phyloP scores from a whole-genome alignment of 2,329 filamentous ascomycete species.

The Botryotinia calthae region DNA sequence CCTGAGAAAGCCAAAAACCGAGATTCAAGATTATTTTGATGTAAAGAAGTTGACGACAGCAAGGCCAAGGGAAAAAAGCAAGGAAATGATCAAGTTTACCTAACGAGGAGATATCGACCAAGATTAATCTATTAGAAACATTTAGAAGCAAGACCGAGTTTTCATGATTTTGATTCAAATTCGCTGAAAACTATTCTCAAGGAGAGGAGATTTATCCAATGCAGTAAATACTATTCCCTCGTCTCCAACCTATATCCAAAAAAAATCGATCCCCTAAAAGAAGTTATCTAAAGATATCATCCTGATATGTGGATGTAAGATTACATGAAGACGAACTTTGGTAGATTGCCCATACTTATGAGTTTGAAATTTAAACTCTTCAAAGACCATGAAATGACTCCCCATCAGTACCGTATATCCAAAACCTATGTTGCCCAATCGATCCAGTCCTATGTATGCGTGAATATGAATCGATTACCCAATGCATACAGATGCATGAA shows the following conservation, averaged over 20 bases:
- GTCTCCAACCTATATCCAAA: not conserved
- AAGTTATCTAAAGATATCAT: not conserved
- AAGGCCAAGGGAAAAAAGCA: not conserved
- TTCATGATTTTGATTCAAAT: not conserved
- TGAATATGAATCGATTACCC: not conserved
- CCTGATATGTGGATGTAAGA: not conserved
- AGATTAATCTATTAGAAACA: not conserved
- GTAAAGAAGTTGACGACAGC: not conserved
- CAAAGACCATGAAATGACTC: not conserved
- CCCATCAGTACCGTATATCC: not conserved
- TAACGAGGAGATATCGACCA: not conserved
- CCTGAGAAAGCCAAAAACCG: not conserved
- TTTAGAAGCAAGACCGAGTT: not conserved
- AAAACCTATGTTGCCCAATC: not conserved
- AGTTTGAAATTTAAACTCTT: not conserved
- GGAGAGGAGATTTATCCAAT: not conserved
- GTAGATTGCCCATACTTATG: not conserved
- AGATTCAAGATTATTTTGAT: not conserved
- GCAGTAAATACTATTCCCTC: not conserved
- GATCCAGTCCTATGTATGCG: not conserved
- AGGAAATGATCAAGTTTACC: not conserved
- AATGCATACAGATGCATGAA: not conserved
- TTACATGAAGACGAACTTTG: not conserved
- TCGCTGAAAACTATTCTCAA: not conserved
- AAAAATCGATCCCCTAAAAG: not conserved